These are phyloP conservation scores for Solidago caesia DNA, from an alignment of 129 eudicot genomes.

Conservation along the genomic window DNA sequence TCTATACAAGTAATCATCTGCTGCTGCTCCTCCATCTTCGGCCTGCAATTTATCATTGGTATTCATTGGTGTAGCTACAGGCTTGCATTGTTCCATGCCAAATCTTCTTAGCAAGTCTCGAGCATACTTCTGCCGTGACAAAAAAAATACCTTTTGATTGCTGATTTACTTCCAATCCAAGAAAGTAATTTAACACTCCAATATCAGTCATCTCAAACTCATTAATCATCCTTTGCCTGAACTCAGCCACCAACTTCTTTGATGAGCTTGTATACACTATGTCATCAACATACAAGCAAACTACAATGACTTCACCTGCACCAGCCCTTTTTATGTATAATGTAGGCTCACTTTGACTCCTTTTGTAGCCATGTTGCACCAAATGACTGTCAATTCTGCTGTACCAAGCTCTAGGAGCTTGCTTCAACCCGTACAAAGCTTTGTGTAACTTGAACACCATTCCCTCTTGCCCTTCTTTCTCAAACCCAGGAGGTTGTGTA, in stretches of 20 bases:
- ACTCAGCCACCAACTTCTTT: not conserved
- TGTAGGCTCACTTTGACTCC: slow-evolving; percentile 4
- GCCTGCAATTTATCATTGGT: not conserved
- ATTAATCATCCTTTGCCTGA: not conserved
- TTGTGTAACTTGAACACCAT: slow-evolving; percentile 4
- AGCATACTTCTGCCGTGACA: not conserved
- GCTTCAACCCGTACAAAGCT: slow-evolving; percentile 3
- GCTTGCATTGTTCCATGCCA: too few relatives aligned
- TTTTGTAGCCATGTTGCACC: not conserved
- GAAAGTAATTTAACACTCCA: not conserved
- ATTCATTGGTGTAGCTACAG: not conserved
- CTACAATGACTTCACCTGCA: not conserved
- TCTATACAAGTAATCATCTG: not conserved
- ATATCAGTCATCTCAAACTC: not conserved
- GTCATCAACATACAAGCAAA: not conserved
- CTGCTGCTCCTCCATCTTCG: not conserved
- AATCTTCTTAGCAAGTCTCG: not conserved
- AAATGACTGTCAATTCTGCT: slow-evolving; percentile 7
- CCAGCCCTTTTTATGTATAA: not conserved
- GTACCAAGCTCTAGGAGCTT: not conserved
- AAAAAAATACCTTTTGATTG: not conserved
- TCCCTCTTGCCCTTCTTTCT: not conserved
- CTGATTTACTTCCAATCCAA: not conserved
- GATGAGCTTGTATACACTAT: not conserved
- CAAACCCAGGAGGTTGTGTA: slow-evolving; percentile 17